Base-by-base conservation (phyloP, 768 basidiomycete species). In the Kwoniella heveanensis region DNA sequence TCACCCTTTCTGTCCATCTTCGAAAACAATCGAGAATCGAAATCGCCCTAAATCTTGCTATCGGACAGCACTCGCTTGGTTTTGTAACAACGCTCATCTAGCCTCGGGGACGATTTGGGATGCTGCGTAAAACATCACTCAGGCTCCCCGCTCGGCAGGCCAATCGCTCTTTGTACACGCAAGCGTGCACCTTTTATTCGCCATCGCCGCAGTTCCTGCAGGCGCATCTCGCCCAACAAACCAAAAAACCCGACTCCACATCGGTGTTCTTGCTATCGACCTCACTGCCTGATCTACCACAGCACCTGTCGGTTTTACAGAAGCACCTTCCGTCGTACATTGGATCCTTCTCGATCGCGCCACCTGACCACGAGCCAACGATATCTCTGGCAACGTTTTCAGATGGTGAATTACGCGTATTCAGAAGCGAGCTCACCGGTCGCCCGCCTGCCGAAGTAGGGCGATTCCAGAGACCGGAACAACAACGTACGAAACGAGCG, bases 371-470 rank as follows among this genome's bases (percentile, higher is more conserved):
- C n/a, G 54, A 53, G 21, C 54, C 67, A 15, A 60, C 62, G 8
- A 2, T 68, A 15, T 56, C 63, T 19, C 6, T 68, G 13, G 68
- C 67, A 22, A 66, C 69, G 19, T 66, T 76, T 27, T 47, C 65
- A 2, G 24, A 53, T 13, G 50, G 26, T 21, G 48, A 50, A 6
- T 26, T 46, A 1, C 52, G 27, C 12, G 46, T 62, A n/a, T 77
- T 65, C 49, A 39, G 65, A 30, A 54, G 66, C 5, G 65, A 62
- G 2, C 30, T 74, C 4, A 57, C 60, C 2, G 72, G 75, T 1
- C 29, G 72, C 30, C 65, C 64, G 10, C 57, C 65, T 0, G 67
- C 69, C n/a, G 62, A 73, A 36, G 75, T 77, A 6, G 75, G 75
- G 19, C 55, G 70, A 52, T 74, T 59, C 54, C 71, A 74, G 32